phyloP scores from a whole-genome alignment of 2,329 filamentous ascomycete genomes.

The Pyrenochaeta sp. region DNA sequence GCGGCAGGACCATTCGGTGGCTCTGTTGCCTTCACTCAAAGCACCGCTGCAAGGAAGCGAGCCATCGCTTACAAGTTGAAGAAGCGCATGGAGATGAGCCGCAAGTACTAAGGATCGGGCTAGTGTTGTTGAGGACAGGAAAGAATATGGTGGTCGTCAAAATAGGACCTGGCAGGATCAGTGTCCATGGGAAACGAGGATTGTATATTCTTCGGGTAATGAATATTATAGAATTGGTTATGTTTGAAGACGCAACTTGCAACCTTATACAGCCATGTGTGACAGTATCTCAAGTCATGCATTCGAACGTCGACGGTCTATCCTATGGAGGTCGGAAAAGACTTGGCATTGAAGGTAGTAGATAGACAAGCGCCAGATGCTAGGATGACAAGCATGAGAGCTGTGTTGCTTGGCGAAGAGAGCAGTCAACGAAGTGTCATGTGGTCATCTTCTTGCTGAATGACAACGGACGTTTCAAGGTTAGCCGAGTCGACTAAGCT shows the following conservation, averaged over 20 bases:
- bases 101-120: slow-evolving; percentile 25
- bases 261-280: background rate
- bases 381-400: too few species aligned
- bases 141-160: slow-evolving; percentile 1
- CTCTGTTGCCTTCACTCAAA: slow-evolving; percentile 71
- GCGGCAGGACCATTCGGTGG: slow-evolving; percentile 73
- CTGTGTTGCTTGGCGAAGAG: too few species aligned
- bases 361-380: background rate
- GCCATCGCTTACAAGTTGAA: slow-evolving; percentile 64
- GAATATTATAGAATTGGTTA: background rate
- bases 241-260: background rate
- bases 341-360: background rate
- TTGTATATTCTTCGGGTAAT: background rate
- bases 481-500: background rate
- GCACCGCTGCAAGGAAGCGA: slow-evolving; percentile 65
- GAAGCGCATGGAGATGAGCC: slow-evolving; percentile 48
- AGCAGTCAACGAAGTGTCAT: background rate
- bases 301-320: too few species aligned
- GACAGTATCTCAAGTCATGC: too few species aligned
- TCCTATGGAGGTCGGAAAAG: too few species aligned
- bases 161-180: slow-evolving; percentile 22
- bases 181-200: slow-evolving; percentile 8
- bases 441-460: background rate
- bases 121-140: background rate
- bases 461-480: background rate